Percentiles rank a stretch among this genome's conserved stretches.
Conservation (phyloP, 2,329 filamentous ascomycete species). For the Alternaria incomplexa region DNA sequence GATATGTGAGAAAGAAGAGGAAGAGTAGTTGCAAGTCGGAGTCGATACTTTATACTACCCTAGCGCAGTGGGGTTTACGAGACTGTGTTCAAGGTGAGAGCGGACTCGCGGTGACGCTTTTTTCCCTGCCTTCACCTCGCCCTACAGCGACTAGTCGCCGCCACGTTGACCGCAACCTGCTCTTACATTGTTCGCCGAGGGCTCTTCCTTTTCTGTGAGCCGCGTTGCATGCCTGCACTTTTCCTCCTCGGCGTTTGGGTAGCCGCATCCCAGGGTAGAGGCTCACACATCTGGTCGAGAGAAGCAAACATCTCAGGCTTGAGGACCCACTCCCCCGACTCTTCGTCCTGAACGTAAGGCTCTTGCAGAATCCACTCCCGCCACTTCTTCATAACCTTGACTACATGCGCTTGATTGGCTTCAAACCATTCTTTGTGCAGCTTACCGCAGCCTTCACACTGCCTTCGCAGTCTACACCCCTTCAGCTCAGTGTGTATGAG, state of each 20-base stretch:
- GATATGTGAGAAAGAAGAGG: neutral
- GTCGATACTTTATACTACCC: too few species aligned
- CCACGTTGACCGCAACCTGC: too few species aligned
- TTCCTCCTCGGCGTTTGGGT: neutral
- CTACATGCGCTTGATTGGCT: conserved; percentile 50
- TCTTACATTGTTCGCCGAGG: neutral
- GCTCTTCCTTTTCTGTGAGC: neutral
- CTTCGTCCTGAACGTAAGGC: neutral
- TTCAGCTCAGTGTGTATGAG: conserved; percentile 83
- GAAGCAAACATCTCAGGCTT: neutral
- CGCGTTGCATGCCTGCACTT: neutral
- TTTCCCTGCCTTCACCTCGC: neutral
- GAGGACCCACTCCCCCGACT: neutral
- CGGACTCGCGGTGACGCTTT: neutral
- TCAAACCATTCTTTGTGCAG: conserved; percentile 93
- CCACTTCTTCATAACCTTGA: conserved; percentile 1
- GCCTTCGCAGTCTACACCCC: conserved; percentile 59
- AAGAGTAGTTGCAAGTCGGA: neutral
- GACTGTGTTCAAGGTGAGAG: neutral
- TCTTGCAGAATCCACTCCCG: neutral
- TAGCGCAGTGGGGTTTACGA: too few species aligned
- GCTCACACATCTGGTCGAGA: neutral
- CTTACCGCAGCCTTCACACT: conserved; percentile 75
- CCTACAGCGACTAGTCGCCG: neutral
- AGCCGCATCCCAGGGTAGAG: neutral